Base-by-base conservation (phyloP, 164 flowering plant species). In the Warburgia ugandensis region DNA sequence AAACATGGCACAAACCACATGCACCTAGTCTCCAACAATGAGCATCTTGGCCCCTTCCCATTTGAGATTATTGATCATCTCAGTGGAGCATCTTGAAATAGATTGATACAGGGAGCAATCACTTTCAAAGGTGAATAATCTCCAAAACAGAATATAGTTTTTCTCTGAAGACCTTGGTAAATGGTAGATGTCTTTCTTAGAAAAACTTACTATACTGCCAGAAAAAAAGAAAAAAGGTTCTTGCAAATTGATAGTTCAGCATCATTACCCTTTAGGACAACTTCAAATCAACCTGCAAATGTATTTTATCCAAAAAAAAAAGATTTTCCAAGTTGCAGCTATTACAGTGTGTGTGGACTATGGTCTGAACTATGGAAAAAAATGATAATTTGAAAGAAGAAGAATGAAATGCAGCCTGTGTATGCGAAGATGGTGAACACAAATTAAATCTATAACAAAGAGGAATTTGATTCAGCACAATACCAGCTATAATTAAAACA, bases 191-290 rank as follows among this genome's bases (percentile, higher is more conserved):
- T n/a, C n/a, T n/a, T n/a, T n/a, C n/a, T n/a, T n/a, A n/a, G n/a
- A n/a, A n/a, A n/a, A n/a, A n/a, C n/a, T n/a, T n/a, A 3, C 21
- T 16, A 39, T 8, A 11, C n/a, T 17, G 19, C 19, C 19, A n/a
- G n/a, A n/a, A 39, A 39, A 1, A 39, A 21, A 17, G 19, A 39
- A 39, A 19, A 14, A 16, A 39, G 42, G 19, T 39, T n/a, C n/a
- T n/a, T n/a, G 42, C 20, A 39, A 13, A 39, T 17, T 39, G 42
- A 39, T 39, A 8, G n/a, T 39, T 39, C 42, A 39, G 42, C 42
- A 39, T 39, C 42, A 14, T 17, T 39, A 6, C 13, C 1, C 19
- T 6, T 39, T 17, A 14, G 8, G 19, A 39, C 5, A 6, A 39
- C 19, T 39, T 16, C 43, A 39, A 6, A 36, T 36, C 23, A 16